Evolutionary conservation across 345 rosid species (phyloP).

Genomic region (Tarenaya hassleriana): DNA sequence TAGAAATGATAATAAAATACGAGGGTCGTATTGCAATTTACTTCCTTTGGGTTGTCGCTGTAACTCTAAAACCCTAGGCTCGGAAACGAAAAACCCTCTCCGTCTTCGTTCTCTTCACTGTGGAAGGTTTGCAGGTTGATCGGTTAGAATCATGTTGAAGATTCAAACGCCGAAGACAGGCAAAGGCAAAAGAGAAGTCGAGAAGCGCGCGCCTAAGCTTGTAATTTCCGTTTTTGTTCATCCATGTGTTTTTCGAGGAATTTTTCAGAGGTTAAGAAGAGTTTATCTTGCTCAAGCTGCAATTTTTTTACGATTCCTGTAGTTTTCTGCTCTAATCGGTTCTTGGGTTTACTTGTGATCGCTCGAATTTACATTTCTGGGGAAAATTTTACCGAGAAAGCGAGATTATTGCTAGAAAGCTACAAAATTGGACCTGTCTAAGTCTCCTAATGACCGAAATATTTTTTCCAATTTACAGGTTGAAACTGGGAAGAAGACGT

Average conservation of each 20-base stretch:
- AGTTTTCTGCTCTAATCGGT: background rate
- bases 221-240: conserved; percentile 31
- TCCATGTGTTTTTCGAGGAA: background rate
- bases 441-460: background rate
- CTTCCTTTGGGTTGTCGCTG: no score
- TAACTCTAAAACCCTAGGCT: conserved; percentile 24
- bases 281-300: conserved; percentile 7
- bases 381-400: background rate
- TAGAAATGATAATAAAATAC: no score
- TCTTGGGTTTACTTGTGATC: background rate
- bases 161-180: conserved; percentile 48
- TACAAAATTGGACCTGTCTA: conserved; percentile 1
- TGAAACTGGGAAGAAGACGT: conserved; percentile 88
- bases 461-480: conserved; percentile 39
- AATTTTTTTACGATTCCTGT: background rate
- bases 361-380: background rate
- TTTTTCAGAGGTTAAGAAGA: background rate
- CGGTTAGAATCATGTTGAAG: conserved; percentile 41
- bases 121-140: conserved; percentile 16
- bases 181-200: conserved; percentile 55
- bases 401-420: background rate
- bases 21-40: no score
- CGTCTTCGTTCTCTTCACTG: background rate
- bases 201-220: conserved; percentile 75
- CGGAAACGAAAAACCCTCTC: conserved; percentile 8